These are phyloP conservation scores for Silybum marianum DNA, from an alignment of 129 eudicot genomes.

Conservation along the genomic window DNA sequence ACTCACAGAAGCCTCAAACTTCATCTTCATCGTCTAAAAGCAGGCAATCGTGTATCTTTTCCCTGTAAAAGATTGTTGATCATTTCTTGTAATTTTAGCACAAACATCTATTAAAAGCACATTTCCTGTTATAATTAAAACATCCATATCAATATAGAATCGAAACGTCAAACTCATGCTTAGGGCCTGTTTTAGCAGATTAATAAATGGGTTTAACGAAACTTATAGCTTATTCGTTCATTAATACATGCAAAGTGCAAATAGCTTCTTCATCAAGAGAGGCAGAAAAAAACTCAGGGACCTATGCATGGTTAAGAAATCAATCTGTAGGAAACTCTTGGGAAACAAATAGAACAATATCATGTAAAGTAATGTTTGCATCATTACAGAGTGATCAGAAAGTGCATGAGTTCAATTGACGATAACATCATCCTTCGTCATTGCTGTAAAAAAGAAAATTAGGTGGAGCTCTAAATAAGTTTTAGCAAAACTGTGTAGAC, in stretches of 20 bases:
- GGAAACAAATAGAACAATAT: neutral
- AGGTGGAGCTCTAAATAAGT: neutral
- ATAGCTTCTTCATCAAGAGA: conserved; percentile 79
- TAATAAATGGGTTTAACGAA: too few species aligned
- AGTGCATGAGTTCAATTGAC: neutral
- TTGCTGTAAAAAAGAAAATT: neutral
- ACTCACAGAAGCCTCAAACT: conserved; percentile 36
- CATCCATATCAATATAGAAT: neutral
- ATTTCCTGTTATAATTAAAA: neutral
- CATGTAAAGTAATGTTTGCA: neutral
- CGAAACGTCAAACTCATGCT: neutral
- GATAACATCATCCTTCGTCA: neutral
- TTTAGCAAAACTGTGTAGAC: too few species aligned
- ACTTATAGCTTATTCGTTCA: too few species aligned
- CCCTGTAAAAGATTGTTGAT: conserved; percentile 50
- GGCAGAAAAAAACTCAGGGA: conserved; percentile 62
- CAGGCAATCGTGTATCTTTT: conserved; percentile 80
- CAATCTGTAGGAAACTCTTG: neutral
- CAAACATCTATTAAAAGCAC: conserved; percentile 1
- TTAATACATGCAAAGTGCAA: too few species aligned
- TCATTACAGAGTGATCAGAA: neutral
- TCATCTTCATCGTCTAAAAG: conserved; percentile 75
- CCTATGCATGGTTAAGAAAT: conserved; percentile 47
- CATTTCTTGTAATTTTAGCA: conserved; percentile 7
- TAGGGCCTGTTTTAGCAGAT: neutral